Conservation (phyloP, 2,329 filamentous ascomycete genomes). For the Claviceps fusiformis region DNA sequence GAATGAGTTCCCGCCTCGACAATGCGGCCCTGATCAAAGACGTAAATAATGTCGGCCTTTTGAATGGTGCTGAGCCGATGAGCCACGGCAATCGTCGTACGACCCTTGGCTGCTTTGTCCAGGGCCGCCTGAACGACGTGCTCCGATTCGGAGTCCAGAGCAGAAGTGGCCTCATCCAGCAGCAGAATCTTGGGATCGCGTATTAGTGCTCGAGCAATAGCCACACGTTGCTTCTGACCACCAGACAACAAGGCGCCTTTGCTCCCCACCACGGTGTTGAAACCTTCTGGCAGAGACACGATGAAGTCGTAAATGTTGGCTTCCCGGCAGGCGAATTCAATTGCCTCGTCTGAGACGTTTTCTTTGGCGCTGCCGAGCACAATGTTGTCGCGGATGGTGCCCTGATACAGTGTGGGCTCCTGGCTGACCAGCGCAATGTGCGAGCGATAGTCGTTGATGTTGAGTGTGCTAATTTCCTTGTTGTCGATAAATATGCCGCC, state of each 20-base stretch:
- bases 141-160: slow-evolving; percentile 64
- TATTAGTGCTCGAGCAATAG: slow-evolving; percentile 80
- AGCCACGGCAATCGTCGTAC: slow-evolving; percentile 88
- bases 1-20: slow-evolving; percentile 73
- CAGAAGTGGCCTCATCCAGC: slow-evolving; percentile 69
- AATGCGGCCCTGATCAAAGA: slow-evolving; percentile 82
- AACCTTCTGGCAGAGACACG: slow-evolving; percentile 70
- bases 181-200: slow-evolving; percentile 82
- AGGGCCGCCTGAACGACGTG: slow-evolving; percentile 70
- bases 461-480: slow-evolving; percentile 65
- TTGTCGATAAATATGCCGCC: slow-evolving; percentile 75
- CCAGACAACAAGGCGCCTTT: slow-evolving; percentile 79
- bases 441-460: slow-evolving; percentile 74
- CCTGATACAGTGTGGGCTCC: slow-evolving; percentile 89
- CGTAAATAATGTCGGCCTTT: slow-evolving; percentile 87
- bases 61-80: slow-evolving; percentile 88
- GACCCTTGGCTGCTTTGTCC: slow-evolving; percentile 67
- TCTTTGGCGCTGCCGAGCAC: slow-evolving; percentile 59
- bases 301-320: slow-evolving; percentile 92
- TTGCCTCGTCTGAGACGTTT: slow-evolving; percentile 54
- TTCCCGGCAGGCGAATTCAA: slow-evolving; percentile 72
- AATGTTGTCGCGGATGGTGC: slow-evolving; percentile 82
- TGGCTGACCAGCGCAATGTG: slow-evolving; percentile 82
- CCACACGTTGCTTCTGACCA: slow-evolving; percentile 89
- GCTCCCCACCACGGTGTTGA: slow-evolving; percentile 72